phyloP scores from a whole-genome alignment of 306 rosid species.

The Astragalus membranaceus region DNA sequence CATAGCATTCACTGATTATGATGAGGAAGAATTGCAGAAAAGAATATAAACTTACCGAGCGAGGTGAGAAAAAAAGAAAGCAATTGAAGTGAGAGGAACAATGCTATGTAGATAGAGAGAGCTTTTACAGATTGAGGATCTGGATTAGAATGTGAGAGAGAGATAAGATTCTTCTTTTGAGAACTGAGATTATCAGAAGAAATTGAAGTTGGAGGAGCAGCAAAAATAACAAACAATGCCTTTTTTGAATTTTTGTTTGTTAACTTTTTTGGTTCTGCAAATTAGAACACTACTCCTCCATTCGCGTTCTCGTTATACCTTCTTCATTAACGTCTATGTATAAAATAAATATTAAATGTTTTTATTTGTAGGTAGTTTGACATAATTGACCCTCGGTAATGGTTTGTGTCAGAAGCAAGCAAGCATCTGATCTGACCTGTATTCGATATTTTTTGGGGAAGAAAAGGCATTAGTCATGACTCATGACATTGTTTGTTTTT shows the following conservation, averaged over 20 bases:
- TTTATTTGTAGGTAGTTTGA: neutral
- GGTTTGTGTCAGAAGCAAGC: conserved; percentile 63
- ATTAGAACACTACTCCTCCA: neutral
- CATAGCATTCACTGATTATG: too few species aligned
- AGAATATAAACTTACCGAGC: conserved; percentile 38
- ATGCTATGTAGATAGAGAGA: neutral
- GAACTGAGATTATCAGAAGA: neutral
- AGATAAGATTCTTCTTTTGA: too few species aligned
- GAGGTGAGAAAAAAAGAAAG: conserved; percentile 21
- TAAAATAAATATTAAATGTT: neutral
- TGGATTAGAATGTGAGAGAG: too few species aligned
- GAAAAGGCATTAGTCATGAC: neutral
- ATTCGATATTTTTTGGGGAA: conserved; percentile 30
- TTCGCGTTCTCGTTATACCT: neutral
- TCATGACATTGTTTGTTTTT: conserved; percentile 6
- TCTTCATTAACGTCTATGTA: neutral
- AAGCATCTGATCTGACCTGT: conserved; percentile 54
- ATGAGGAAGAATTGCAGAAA: neutral
- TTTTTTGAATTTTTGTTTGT: neutral
- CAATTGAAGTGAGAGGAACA: neutral
- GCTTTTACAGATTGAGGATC: neutral
- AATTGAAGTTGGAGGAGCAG: neutral
- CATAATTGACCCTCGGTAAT: conserved; percentile 26
- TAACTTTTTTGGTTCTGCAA: neutral
- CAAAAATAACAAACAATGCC: neutral